A percentile compares a stretch with the other conserved stretches of the same genome.
Evolutionary conservation across 495 filamentous ascomycete genomes (phyloP).

Genomic region (Tuber magnatum): DNA sequence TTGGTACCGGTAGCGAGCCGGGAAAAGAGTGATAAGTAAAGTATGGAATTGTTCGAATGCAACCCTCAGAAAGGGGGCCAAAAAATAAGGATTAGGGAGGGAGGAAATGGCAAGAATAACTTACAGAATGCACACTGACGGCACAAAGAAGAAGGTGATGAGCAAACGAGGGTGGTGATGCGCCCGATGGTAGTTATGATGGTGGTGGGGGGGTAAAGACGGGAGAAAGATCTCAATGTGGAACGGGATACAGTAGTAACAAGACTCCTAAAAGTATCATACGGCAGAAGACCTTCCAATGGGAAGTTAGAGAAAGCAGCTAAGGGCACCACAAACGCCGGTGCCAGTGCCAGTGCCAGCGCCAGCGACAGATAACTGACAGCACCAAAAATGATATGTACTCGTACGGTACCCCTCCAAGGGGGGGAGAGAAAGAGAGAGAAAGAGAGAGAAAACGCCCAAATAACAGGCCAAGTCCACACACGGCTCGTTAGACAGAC

Average conservation of each 20-base stretch:
- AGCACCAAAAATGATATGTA: neutral
- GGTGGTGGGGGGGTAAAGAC: neutral
- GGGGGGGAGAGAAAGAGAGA: neutral
- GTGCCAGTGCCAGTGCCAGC: neutral
- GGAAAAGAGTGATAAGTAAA: neutral
- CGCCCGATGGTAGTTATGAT: neutral
- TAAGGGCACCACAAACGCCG: neutral
- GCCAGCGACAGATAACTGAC: neutral
- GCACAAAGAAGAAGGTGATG: neutral
- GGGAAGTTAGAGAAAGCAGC: neutral
- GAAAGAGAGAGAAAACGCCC: neutral
- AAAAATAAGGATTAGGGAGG: constrained; percentile 6
- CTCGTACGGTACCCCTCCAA: neutral
- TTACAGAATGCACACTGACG: constrained; percentile 4
- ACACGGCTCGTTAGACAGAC: neutral
- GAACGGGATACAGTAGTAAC: neutral
- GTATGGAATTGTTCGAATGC: neutral
- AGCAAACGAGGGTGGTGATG: constrained; percentile 4
- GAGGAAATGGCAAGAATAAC: constrained; percentile 1
- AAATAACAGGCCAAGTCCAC: neutral
- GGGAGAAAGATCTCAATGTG: neutral
- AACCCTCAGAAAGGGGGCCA: neutral
- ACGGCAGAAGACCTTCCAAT: neutral
- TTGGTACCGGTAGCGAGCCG: neutral
- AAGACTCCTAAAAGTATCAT: neutral